These are phyloP conservation scores for Diaporthe sp. DNA, from an alignment of 2,329 filamentous ascomycete genomes.

Conservation along the genomic window DNA sequence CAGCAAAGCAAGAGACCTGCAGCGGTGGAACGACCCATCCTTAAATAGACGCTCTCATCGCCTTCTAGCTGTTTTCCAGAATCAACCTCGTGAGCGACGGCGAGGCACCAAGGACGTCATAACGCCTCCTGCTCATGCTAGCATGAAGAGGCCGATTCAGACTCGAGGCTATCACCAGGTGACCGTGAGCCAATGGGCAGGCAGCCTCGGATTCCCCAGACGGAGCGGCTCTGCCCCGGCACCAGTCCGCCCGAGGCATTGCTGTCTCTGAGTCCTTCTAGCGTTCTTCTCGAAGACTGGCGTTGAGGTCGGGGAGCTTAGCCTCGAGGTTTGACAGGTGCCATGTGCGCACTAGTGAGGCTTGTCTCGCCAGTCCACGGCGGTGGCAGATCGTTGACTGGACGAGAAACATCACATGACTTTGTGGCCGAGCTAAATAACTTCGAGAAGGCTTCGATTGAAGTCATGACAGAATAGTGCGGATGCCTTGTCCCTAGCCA, in stretches of 20 bases:
- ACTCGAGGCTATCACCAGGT: slow-evolving; percentile 13
- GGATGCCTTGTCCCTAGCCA: background rate
- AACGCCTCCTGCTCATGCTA: background rate
- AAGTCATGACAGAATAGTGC: background rate
- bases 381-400: background rate
- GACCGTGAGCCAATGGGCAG: background rate
- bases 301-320: background rate
- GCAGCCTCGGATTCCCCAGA: background rate
- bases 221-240: background rate
- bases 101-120: background rate
- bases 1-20: background rate
- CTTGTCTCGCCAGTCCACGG: background rate
- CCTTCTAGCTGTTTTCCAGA: background rate
- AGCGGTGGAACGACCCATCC: background rate
- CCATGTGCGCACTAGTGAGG: background rate
- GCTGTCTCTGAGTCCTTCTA: background rate
- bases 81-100: background rate
- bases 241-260: background rate
- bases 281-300: background rate
- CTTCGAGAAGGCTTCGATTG: background rate
- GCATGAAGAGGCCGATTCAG: too few species aligned
- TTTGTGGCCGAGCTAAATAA: background rate
- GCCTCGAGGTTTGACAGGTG: slow-evolving; percentile 8
- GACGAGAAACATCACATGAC: slow-evolving; percentile 3
- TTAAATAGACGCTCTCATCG: background rate